Evolutionary conservation across 495 filamentous ascomycete species (phyloP).

Genomic region (Neurospora sublineolata): DNA sequence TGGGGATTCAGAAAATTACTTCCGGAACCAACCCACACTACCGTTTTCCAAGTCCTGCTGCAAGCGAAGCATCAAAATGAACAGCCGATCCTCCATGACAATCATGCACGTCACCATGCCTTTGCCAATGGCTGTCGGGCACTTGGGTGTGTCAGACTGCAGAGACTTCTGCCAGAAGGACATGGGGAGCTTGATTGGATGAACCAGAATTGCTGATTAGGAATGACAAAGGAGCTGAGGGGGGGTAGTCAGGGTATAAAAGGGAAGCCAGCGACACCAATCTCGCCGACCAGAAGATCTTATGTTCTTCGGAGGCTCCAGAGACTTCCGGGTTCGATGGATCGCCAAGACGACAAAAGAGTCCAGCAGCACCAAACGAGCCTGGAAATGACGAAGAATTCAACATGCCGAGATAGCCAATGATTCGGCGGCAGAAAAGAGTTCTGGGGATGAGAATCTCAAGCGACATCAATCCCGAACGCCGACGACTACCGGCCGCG

Average conservation of each 20-base stretch:
- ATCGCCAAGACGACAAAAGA: neutral
- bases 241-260: neutral
- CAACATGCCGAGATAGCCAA: neutral
- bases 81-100: neutral
- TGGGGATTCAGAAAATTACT: neutral
- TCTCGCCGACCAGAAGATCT: neutral
- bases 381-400: neutral
- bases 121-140: neutral
- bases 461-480: neutral
- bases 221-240: neutral
- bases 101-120: neutral
- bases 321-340: neutral
- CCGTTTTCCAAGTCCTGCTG: neutral
- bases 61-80: neutral
- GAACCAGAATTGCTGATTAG: neutral
- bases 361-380: neutral
- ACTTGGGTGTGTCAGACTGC: neutral
- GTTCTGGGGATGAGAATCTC: neutral
- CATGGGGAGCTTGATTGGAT: neutral
- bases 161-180: neutral
- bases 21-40: neutral
- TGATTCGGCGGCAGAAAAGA: neutral
- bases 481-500: neutral
- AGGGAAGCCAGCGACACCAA: neutral
- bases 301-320: neutral